These are phyloP conservation scores for Drechmeria coniospora DNA, from an alignment of 2,329 filamentous ascomycete species.

Conservation along the genomic window DNA sequence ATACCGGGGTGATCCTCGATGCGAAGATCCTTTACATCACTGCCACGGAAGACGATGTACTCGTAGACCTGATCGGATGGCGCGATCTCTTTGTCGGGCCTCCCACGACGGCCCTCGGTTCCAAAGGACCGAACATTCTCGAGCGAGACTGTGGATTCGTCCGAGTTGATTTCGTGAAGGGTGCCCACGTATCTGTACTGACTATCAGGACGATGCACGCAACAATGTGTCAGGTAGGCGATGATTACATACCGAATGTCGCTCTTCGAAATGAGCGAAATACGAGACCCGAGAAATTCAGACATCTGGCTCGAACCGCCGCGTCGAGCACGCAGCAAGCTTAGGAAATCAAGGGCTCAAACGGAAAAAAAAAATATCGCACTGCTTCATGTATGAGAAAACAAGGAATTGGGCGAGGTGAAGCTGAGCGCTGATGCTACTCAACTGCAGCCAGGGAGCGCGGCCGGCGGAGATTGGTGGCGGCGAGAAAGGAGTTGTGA, in stretches of 20 bases:
- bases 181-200: slow-evolving; percentile 73
- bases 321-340: slow-evolving; percentile 27
- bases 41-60: slow-evolving; percentile 96
- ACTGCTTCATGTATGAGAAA: too few species aligned
- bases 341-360: slow-evolving; percentile 4
- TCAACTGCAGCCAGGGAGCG: not conserved
- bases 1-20: slow-evolving; percentile 71
- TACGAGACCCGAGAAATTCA: slow-evolving; percentile 59
- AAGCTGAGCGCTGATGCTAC: not conserved
- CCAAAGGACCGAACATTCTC: slow-evolving; percentile 92
- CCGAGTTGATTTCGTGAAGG: slow-evolving; percentile 94
- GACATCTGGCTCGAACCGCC: slow-evolving; percentile 31
- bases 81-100: slow-evolving; percentile 66
- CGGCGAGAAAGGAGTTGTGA: slow-evolving; percentile 6
- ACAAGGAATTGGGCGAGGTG: too few species aligned
- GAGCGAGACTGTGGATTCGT: slow-evolving; percentile 88
- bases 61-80: slow-evolving; percentile 85
- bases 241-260: slow-evolving; percentile 66
- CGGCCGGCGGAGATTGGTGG: not conserved
- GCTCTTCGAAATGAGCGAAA: slow-evolving; percentile 93
- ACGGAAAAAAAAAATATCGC: too few species aligned
- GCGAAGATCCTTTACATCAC: slow-evolving; percentile 93
- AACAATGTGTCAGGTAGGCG: slow-evolving; percentile 3
- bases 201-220: slow-evolving; percentile 16
- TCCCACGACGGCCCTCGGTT: slow-evolving; percentile 74